These are phyloP conservation scores for Amylostereum areolatum DNA, from an alignment of 1,284 basidiomycete genomes.

Conservation along the genomic window DNA sequence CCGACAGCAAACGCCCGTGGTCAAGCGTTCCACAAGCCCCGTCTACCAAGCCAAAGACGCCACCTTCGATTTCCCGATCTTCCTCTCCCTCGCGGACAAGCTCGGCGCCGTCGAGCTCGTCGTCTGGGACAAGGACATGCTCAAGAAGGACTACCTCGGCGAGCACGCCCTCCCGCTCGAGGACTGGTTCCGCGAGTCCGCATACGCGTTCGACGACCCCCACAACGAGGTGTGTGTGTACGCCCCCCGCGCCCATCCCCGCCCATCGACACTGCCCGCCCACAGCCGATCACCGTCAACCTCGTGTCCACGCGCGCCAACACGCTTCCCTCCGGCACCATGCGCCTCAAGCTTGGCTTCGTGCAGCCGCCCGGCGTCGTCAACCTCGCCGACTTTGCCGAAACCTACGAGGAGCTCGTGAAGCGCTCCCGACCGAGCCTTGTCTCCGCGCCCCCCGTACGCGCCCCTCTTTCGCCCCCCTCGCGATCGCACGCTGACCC, in stretches of 20 bases:
- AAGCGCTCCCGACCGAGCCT: conserved; percentile 61
- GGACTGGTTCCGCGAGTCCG: conserved; percentile 70
- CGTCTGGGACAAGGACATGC: conserved; percentile 89
- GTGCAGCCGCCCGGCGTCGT: conserved; percentile 40
- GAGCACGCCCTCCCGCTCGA: conserved; percentile 75
- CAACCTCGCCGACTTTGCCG: conserved; percentile 38
- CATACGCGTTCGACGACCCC: conserved; percentile 50
- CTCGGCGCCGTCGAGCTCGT: conserved; percentile 81
- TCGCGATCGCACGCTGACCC: background rate
- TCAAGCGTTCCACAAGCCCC: conserved; percentile 77
- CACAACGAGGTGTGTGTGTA: conserved; percentile 44
- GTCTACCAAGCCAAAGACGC: conserved; percentile 65
- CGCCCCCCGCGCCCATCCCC: conserved; percentile 2
- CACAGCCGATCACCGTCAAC: conserved; percentile 45
- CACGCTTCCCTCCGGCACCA: conserved; percentile 54
- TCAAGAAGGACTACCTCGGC: conserved; percentile 91
- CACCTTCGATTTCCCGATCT: conserved; percentile 85
- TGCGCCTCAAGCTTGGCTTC: conserved; percentile 77
- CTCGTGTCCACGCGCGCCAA: conserved; percentile 64
- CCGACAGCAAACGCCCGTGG: conserved; percentile 75
- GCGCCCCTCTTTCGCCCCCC: conserved; percentile 24
- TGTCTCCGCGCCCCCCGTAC: conserved; percentile 75
- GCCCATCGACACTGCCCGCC: conserved; percentile 10
- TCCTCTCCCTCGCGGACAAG: conserved; percentile 65
- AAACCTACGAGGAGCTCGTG: conserved; percentile 59